A percentile compares a stretch with the other conserved stretches of the same genome.
phyloP scores from a whole-genome alignment of 1,284 basidiomycete species.

The Puccinia coronata region DNA sequence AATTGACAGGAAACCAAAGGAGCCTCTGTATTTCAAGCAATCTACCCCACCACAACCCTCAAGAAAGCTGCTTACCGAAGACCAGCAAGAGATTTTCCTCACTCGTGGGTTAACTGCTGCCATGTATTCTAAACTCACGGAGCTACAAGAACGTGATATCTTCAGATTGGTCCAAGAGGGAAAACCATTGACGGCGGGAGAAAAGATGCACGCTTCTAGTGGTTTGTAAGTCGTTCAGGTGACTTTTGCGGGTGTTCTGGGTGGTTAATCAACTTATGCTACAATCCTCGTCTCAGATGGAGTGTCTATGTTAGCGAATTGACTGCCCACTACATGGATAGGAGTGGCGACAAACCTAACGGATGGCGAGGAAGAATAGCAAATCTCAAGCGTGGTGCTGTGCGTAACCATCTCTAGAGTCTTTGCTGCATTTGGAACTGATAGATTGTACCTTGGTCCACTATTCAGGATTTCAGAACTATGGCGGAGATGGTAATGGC shows the following conservation, averaged over 20 bases:
- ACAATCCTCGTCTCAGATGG: constrained; percentile 16
- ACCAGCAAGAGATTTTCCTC: constrained; percentile 40
- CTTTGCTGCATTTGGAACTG: neutral
- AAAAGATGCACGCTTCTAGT: constrained; percentile 47
- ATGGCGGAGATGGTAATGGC: constrained; percentile 43
- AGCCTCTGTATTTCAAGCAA: constrained; percentile 45
- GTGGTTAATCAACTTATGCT: neutral
- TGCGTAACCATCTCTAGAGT: constrained; percentile 3
- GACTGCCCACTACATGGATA: constrained; percentile 33
- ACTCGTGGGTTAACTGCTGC: constrained; percentile 44
- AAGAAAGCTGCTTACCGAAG: constrained; percentile 24
- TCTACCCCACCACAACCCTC: constrained; percentile 33
- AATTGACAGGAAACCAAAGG: constrained; percentile 27
- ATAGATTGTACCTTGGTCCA: too few relatives aligned
- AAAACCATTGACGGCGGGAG: constrained; percentile 37
- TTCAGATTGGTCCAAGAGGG: constrained; percentile 50
- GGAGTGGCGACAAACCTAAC: constrained; percentile 32
- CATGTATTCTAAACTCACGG: constrained; percentile 34
- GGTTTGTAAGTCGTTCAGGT: constrained; percentile 35
- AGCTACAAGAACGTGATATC: constrained; percentile 49
- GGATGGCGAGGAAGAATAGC: constrained; percentile 47
- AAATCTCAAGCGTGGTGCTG: constrained; percentile 43
- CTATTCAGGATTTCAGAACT: constrained; percentile 45
- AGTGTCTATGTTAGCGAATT: constrained; percentile 25
- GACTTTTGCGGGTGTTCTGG: neutral